Evolutionary conservation across 2,329 filamentous ascomycete genomes (phyloP), one percentile per base, ranked within the genome.

Genomic region (Aspergillus cejpii): DNA sequence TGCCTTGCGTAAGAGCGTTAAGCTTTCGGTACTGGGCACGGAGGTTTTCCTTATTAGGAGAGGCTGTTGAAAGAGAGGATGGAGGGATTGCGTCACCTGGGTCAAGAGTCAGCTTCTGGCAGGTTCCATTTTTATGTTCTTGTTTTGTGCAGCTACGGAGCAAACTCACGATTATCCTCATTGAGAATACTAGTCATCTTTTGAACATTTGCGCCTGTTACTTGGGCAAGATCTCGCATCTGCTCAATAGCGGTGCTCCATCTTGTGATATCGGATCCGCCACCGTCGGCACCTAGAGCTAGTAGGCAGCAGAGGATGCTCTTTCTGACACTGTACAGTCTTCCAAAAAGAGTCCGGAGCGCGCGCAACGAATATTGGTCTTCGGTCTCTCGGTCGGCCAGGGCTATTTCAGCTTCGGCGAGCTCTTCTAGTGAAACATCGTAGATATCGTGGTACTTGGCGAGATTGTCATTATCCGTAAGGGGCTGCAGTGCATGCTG

Each of bases 401-500:
- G 82, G 1, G 80, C 80, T 34, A 76, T 70, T 53, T 82, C 75
- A n/a, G 83, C 79, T 55, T 87, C 84, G 15, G 79, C 76, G 27
- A 87, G 79, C 62, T 90, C 85, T 45, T 82, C 78, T 45, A 83
- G 77, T 49, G 79, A 85, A 48, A 91, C 80, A 53, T 90, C 86
- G 61, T 91, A 90, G 48, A 91, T 85, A 60, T 97, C 91, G 58
- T 92, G 86, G 62, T 95, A 94, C 67, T 89, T 92, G 56, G 94
- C 88, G 34, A 98, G 71, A 59, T 95, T 87, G 39, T 85, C 78
- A 58, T 85, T 80, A 62, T 90, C 83, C 1, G 90, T 81, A 44
- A 94, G 80, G 1, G 78, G 78, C 60, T 83, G 83, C 15, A 97
- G 73, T 2, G 75, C 74, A 31, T 76, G 73, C 50, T 83, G 84